Evolutionary conservation across 441 rosid genomes (phyloP).

Genomic region (Hura crepitans): DNA sequence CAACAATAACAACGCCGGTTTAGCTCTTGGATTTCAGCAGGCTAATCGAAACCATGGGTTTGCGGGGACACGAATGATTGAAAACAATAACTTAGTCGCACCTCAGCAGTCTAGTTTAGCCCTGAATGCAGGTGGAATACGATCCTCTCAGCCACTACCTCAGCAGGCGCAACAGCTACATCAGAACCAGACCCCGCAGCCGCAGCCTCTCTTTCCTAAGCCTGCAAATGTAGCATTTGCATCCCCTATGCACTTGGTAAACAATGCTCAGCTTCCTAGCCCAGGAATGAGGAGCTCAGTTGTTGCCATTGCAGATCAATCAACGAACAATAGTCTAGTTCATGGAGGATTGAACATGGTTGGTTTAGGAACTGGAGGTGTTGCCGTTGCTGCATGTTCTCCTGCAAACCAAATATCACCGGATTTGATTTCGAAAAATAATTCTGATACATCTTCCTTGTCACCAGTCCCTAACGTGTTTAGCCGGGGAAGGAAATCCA

Average conservation of each 20-base stretch:
- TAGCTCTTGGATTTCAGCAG: conserved; percentile 53
- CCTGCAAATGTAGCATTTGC: conserved; percentile 50
- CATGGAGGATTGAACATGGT: conserved; percentile 44
- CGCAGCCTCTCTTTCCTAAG: conserved; percentile 67
- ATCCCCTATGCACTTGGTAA: conserved; percentile 40
- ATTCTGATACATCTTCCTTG: conserved; percentile 61
- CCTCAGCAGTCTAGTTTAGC: conserved; percentile 46
- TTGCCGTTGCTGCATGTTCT: conserved; percentile 46
- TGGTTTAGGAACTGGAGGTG: conserved; percentile 38
- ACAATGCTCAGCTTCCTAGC: conserved; percentile 34
- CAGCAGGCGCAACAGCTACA: too few species aligned
- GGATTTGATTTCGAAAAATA: conserved; percentile 58
- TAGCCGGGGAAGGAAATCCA: conserved; percentile 61
- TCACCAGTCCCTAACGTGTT: conserved; percentile 71
- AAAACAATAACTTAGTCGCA: conserved; percentile 30
- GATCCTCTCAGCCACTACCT: conserved; percentile 39
- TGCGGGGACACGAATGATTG: conserved; percentile 24
- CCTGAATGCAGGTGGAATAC: conserved; percentile 40
- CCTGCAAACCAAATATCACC: conserved; percentile 66
- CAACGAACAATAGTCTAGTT: conserved; percentile 43
- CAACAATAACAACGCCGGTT: conserved; percentile 44
- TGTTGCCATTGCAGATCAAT: conserved; percentile 37
- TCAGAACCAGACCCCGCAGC: too few species aligned
- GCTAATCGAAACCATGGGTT: conserved; percentile 38
- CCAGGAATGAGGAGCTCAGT: conserved; percentile 46